Evolutionary conservation across 352 stramenopile genomes (phyloP), one percentile per base, ranked within the genome.

Genomic region (Globisporangium lucens): DNA sequence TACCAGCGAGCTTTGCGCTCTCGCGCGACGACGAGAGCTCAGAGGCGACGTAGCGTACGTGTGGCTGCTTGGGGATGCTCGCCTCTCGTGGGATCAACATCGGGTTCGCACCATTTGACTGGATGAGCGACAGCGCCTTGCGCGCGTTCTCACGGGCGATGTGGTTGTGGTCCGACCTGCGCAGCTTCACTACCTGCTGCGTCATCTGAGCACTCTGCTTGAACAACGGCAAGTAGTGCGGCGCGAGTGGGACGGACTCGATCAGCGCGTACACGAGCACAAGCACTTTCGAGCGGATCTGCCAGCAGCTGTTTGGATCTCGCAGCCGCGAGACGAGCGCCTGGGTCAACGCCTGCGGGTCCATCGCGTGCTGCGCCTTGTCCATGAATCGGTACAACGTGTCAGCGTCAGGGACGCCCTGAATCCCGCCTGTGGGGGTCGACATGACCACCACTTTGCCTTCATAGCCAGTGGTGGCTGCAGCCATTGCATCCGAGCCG

Each of bases 181-280:
- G 80, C 7, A 86, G 69, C 13, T 41, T 46, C 9, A 89, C 82
- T 22, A 86, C 20, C 4, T 68, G 66, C 35, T 78, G 57, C 58
- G 80, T 9, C 12, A 90, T 59, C 33, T 24, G 12, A 4, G 52
- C 2, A 59, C 79, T 69, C 15, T 69, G 38, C 3, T 56, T 56
- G 52, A 90, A 77, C 10, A 64, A 65, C 9, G 73, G 64, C 29
- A 86, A 41, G 41, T 81, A 87, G 17, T 55, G 56, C 0, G 29
- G 56, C 33, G 77, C 62, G 13, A 86, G 78, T 4, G 75, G 65
- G 3, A 30, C 70, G 59, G 79, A 79, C 63, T 90, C 78, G 15
- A 84, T 67, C n/a, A 89, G 49, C 60, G 84, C 67, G 47, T 87
- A 71, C 70, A 91, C 74, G 17, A 91, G 63, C 56, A 86, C 71